Base-by-base conservation (phyloP, 2,329 filamentous ascomycete species). In the Epichloe gansuensis region DNA sequence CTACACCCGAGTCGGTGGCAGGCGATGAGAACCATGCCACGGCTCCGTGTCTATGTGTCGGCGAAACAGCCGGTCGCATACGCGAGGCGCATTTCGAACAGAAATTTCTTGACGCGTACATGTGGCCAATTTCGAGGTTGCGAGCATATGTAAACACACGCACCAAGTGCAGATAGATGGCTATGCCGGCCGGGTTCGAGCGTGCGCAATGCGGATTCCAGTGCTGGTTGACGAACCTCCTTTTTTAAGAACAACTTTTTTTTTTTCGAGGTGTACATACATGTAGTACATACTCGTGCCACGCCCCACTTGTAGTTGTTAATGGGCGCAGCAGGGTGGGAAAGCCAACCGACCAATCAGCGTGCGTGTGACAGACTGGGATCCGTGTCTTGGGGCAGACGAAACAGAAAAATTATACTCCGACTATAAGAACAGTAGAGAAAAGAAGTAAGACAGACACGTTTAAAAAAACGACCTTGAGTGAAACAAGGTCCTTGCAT, bases 11-110 rank as follows among this genome's bases (percentile, higher is more conserved):
- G 38, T 48, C 52, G 28, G 61, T 54, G 28, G 58, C 55, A 46
- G 58, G 39, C 28, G 63, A 62, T 17, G 62, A 59, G 52, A 62
- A 64, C 50, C 58, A 55, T 25, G 59, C 60, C 23, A 48, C 38
- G 31, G 50, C 15, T 23, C 38, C 43, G 28, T 34, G 43, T 39
- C 23, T 44, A 15, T 37, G 39, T 7, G 44, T n/a, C 9, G 25
- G 50, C 39, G 43, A 51, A 21, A 52, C 37, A 25, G 53, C 52
- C 17, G 55, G 50, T 35, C 61, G 62, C 48, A 66, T 48, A 37
- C 62, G 62, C 21, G 61, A 60, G 45, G 62, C 61, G 57, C 68
- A 71, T 59, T 62, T 65, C 56, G 61, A 62, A 59, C 69, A 71
- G 54, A 63, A 58, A 38, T 62, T 60, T 52, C 67, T 61, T 52